phyloP scores from a whole-genome alignment of 495 filamentous ascomycete genomes.

The Neurospora sp. region DNA sequence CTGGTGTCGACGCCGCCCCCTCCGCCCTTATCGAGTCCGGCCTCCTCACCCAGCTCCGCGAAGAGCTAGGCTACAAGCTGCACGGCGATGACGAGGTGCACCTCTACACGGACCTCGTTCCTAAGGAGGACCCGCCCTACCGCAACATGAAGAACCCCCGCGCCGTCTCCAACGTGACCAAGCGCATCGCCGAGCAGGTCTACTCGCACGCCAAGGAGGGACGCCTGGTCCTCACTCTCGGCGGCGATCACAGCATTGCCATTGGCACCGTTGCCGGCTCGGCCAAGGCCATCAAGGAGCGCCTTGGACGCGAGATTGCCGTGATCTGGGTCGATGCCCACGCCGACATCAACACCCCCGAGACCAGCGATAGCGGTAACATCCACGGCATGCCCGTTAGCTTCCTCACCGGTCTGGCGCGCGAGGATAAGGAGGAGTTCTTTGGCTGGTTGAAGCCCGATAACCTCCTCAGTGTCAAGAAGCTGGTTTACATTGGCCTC shows the following conservation, averaged over 20 bases:
- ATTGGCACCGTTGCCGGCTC: slow-evolving; percentile 85
- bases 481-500: slow-evolving; percentile 95
- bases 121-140: slow-evolving; percentile 62
- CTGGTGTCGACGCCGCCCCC: slow-evolving; percentile 86
- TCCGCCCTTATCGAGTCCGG: slow-evolving; percentile 84
- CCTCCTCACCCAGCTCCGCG: slow-evolving; percentile 70
- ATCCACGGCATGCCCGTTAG: slow-evolving; percentile 98
- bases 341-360: slow-evolving; percentile 93
- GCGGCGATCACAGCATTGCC: slow-evolving; percentile 93
- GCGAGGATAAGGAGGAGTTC: slow-evolving; percentile 57
- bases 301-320: slow-evolving; percentile 70
- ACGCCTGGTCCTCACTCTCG: slow-evolving; percentile 82
- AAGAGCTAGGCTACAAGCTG: slow-evolving; percentile 81
- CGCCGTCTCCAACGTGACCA: slow-evolving; percentile 80
- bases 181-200: slow-evolving; percentile 69
- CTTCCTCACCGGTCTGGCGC: slow-evolving; percentile 77
- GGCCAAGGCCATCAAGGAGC: slow-evolving; percentile 73
- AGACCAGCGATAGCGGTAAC: slow-evolving; percentile 81
- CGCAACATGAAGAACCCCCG: slow-evolving; percentile 88
- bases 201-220: slow-evolving; percentile 80
- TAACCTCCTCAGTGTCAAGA: slow-evolving; percentile 53
- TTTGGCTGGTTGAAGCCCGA: slow-evolving; percentile 79
- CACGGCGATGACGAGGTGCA: slow-evolving; percentile 79
- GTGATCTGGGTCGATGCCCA: slow-evolving; percentile 99
- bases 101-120: slow-evolving; percentile 68